Evolutionary conservation across 257 asterid species (phyloP).

Genomic region (Ophiorrhiza pumila): DNA sequence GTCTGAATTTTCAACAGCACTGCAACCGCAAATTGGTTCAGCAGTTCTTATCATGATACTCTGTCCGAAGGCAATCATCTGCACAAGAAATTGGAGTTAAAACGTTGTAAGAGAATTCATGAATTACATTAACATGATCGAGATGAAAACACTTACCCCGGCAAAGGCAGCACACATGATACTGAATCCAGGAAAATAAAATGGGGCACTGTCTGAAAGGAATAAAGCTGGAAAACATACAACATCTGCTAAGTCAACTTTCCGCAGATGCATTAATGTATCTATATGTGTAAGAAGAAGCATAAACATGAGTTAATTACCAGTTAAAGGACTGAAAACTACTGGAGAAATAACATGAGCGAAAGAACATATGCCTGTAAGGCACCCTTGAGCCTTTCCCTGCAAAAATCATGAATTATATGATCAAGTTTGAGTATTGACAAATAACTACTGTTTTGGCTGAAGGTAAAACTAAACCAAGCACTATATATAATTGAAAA

Average conservation of each 20-base stretch:
- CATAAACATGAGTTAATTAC: constrained; percentile 29
- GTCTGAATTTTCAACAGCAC: constrained; percentile 21
- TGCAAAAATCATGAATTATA: constrained; percentile 11
- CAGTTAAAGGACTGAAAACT: constrained; percentile 81
- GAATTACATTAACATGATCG: too few species aligned
- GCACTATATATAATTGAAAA: not conserved
- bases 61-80: constrained; percentile 80
- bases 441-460: too few species aligned
- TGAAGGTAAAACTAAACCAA: too few species aligned
- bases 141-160: constrained; percentile 46
- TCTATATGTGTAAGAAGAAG: not conserved
- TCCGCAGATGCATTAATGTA: not conserved
- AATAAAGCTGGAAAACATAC: constrained; percentile 46
- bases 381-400: constrained; percentile 97
- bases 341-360: constrained; percentile 73
- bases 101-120: not conserved
- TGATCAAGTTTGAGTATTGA: not conserved
- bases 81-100: constrained; percentile 9
- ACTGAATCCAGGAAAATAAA: constrained; percentile 89
- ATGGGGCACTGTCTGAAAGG: constrained; percentile 73
- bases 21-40: constrained; percentile 28
- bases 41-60: constrained; percentile 54
- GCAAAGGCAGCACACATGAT: constrained; percentile 67
- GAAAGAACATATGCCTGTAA: constrained; percentile 73
- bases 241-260: not conserved